Conservation (phyloP, 2,329 filamentous ascomycete genomes). For the Sporothrix brasiliensis region DNA sequence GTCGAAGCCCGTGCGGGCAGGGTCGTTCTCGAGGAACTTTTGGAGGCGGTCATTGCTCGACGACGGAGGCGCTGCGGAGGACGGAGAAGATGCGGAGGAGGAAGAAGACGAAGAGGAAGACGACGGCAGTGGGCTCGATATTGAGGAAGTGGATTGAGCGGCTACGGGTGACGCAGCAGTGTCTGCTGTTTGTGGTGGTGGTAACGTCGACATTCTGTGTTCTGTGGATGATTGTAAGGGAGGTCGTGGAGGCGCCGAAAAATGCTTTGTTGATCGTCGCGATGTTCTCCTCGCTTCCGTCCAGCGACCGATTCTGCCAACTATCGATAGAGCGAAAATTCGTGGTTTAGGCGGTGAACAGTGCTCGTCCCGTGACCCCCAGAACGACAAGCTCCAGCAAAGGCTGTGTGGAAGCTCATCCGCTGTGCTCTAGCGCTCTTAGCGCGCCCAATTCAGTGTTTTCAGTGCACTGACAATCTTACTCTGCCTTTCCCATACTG, state of each 20-base stretch:
- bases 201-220: constrained; percentile 30
- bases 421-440: background rate
- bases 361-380: constrained; percentile 1
- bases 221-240: constrained; percentile 4
- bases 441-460: background rate
- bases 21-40: constrained; percentile 56
- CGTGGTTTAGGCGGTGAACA: constrained; percentile 2
- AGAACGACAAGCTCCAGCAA: background rate
- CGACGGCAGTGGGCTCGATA: background rate
- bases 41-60: constrained; percentile 25
- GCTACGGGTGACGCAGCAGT: background rate
- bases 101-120: background rate
- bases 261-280: background rate
- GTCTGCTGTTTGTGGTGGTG: constrained; percentile 21
- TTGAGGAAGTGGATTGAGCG: background rate
- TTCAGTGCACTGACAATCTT: background rate
- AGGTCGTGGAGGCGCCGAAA: too few species aligned
- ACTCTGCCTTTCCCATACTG: background rate
- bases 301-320: background rate
- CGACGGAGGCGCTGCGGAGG: background rate
- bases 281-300: background rate
- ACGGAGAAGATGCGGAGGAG: background rate
- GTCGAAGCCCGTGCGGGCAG: constrained; percentile 64
- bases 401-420: background rate
- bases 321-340: constrained; percentile 12